phyloP scores from a whole-genome alignment of 164 flowering plant species.

The Vitis rotundifolia region DNA sequence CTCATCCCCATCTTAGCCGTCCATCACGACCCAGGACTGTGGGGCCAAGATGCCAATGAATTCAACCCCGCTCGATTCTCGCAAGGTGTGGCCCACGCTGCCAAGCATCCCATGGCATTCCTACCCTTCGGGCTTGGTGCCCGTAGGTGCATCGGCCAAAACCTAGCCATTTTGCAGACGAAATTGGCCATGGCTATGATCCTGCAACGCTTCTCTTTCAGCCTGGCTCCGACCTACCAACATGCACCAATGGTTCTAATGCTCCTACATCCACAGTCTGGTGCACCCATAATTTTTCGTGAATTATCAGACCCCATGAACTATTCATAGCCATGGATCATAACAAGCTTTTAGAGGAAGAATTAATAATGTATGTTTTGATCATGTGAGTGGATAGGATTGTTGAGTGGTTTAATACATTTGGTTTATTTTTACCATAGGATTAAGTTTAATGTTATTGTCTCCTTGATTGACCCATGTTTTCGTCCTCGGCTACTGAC shows the following conservation, averaged over 20 bases:
- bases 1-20: conserved; percentile 22
- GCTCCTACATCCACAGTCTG: conserved; percentile 24
- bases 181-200: conserved; percentile 49
- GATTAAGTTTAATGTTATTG: no score
- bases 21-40: conserved; percentile 36
- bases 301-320: no score
- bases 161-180: conserved; percentile 31
- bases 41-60: conserved; percentile 51
- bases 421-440: no score
- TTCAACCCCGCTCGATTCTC: conserved; percentile 61
- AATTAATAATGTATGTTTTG: no score
- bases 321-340: no score
- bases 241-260: conserved; percentile 29
- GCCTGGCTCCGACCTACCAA: conserved; percentile 30
- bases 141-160: conserved; percentile 39
- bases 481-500: no score
- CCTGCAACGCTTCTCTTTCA: conserved; percentile 30
- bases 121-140: conserved; percentile 50
- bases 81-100: conserved; percentile 41
- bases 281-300: no score
- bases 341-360: no score
- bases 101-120: conserved; percentile 19
- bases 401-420: no score
- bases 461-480: no score
- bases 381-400: no score